Evolutionary conservation across 495 filamentous ascomycete species (phyloP).

Genomic region (Rostrohypoxylon terebratum): DNA sequence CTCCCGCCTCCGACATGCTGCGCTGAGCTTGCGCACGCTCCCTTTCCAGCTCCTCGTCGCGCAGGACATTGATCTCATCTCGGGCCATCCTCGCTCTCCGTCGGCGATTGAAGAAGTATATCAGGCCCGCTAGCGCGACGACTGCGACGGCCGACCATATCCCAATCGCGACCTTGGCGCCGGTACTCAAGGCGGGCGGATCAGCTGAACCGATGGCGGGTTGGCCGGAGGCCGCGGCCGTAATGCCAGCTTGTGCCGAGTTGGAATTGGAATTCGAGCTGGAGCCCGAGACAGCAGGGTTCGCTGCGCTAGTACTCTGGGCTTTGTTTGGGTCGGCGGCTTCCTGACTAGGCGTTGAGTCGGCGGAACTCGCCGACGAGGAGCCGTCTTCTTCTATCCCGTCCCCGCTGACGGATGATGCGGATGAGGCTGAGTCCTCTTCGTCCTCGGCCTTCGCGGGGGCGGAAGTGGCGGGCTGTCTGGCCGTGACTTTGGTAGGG

Average conservation of each 20-base stretch:
- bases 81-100: slow-evolving; percentile 24
- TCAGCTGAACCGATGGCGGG: slow-evolving; percentile 33
- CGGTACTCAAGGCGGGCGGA: slow-evolving; percentile 27
- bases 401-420: slow-evolving; percentile 8
- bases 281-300: background rate
- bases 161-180: slow-evolving; percentile 38
- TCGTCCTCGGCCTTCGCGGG: slow-evolving; percentile 1
- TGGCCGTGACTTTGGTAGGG: background rate
- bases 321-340: background rate
- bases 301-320: background rate
- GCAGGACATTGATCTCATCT: slow-evolving; percentile 26
- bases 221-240: slow-evolving; percentile 21
- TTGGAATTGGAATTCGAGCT: background rate
- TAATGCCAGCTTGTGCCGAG: slow-evolving; percentile 27
- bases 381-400: background rate
- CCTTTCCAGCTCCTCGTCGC: slow-evolving; percentile 38
- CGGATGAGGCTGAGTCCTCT: background rate
- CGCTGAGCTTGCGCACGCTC: slow-evolving; percentile 24
- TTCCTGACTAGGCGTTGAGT: background rate
- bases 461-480: slow-evolving; percentile 10
- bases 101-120: slow-evolving; percentile 37
- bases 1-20: slow-evolving; percentile 28
- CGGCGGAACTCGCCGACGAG: background rate
- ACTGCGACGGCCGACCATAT: slow-evolving; percentile 39
- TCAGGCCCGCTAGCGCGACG: slow-evolving; percentile 13